Base-by-base conservation (phyloP, 768 basidiomycete genomes). In the Podaxis sp. region DNA sequence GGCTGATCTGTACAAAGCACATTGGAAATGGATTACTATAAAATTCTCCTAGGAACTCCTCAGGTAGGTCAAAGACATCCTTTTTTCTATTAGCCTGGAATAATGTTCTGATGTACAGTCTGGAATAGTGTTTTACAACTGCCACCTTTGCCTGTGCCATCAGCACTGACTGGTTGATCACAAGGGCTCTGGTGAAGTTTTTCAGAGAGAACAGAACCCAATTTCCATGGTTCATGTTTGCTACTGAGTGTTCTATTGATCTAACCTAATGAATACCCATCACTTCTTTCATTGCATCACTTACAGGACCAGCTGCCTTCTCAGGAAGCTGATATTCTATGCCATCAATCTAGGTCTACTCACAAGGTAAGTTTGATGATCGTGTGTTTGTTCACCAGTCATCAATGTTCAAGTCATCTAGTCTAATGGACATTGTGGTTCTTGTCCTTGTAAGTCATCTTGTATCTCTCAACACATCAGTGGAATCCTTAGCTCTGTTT, bases 141-240 rank as follows among this genome's bases (percentile, higher is more conserved):
- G 59, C 52, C 13, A 52, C 59, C 36, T 27, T 61, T 0, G 40
- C 13, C 13, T 61, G 59, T 22, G 59, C 59, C n/a, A 22, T 61
- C 12, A 52, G 59, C 12, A 52, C 59, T 11, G 51, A 61, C 51
- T 61, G 59, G 59, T 29, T 61, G 19, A 61, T 61, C 52, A 61
- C 59, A 8, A 25, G 12, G 3, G 17, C 59, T 27, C 41, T 61
- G 1, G 59, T 61, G 17, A 36, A 47, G 24, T 61, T 61, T 50
- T 47, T 61, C 51, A 53, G 29, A 19, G 27, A 53, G 6, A 61
- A 46, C 40, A 53, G 33, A 22, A 43, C 17, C 41, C 13, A 54
- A 6, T 61, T 53, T 46, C 59, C 51, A 29, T 13, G 25, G 59
- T 61, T 15, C 9, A 19, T 49, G 9, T 49, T 49, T 19, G 46